A percentile compares a stretch with the other conserved stretches of the same genome.
phyloP scores from a whole-genome alignment of 352 stramenopile species.

The Globisporangium splendens region DNA sequence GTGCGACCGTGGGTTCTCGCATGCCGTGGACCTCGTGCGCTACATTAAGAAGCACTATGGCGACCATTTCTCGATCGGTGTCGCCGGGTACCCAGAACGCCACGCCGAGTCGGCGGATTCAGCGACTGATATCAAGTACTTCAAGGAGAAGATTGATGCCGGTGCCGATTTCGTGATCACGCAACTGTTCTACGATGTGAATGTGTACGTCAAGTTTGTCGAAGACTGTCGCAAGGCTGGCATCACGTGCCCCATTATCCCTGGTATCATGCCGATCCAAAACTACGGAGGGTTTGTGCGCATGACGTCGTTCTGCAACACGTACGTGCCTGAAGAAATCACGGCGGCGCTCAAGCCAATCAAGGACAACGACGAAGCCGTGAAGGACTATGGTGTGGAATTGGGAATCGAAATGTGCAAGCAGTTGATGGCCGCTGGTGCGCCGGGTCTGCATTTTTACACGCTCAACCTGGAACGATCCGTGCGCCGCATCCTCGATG shows the following conservation, averaged over 20 bases:
- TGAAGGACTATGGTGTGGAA: conserved; percentile 96
- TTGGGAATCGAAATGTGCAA: conserved; percentile 95
- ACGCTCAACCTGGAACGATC: conserved; percentile 93
- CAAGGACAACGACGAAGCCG: conserved; percentile 95
- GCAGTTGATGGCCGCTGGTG: conserved; percentile 89
- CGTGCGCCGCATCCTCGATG: conserved; percentile 85
- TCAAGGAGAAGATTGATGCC: conserved; percentile 97
- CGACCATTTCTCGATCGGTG: conserved; percentile 95
- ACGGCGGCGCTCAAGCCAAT: conserved; percentile 84
- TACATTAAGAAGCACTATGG: conserved; percentile 96
- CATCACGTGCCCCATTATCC: conserved; percentile 96
- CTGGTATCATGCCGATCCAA: conserved; percentile 99
- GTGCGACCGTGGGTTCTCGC: conserved; percentile 91
- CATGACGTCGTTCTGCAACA: conserved; percentile 98
- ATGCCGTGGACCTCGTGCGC: conserved; percentile 95
- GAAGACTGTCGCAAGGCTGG: conserved; percentile 83
- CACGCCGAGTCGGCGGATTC: conserved; percentile 88
- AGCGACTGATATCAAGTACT: conserved; percentile 94
- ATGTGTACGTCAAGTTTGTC: conserved; percentile 95
- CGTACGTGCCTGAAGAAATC: conserved; percentile 88
- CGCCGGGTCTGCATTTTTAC: conserved; percentile 91
- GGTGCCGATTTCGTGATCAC: conserved; percentile 98
- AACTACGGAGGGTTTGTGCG: conserved; percentile 96
- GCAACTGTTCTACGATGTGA: conserved; percentile 99
- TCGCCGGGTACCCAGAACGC: conserved; percentile 98